Percentiles rank a stretch among this genome's conserved stretches.
Evolutionary conservation across 148 eudicot genomes (phyloP).

Genomic region (Arctostaphylos glauca): DNA sequence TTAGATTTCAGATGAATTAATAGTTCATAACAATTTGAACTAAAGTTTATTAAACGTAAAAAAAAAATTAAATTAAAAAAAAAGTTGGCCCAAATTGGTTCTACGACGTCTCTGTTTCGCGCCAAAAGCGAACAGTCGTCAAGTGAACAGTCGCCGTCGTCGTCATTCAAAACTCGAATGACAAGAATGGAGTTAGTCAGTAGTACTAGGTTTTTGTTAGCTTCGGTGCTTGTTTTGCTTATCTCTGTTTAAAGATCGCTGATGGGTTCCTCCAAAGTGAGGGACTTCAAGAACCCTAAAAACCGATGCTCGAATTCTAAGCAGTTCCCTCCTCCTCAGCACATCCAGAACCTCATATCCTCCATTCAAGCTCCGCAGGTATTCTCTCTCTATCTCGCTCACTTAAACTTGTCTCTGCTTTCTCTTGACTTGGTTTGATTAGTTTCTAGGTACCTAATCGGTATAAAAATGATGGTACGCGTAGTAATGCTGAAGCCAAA

Average conservation of each 20-base stretch:
- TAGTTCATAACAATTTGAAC: too few relatives aligned
- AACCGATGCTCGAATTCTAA: background rate
- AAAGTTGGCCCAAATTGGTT: background rate
- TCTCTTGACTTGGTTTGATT: background rate
- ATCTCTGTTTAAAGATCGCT: background rate
- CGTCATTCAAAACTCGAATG: background rate
- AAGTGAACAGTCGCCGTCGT: background rate
- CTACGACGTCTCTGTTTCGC: background rate
- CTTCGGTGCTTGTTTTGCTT: too few relatives aligned
- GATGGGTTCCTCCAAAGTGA: background rate
- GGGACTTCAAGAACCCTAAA: background rate
- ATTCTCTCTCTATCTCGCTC: background rate
- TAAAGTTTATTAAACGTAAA: too few relatives aligned
- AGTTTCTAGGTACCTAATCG: background rate
- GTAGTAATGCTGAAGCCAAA: too few relatives aligned
- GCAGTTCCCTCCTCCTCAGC: background rate
- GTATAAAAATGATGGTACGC: too few relatives aligned
- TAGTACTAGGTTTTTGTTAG: background rate
- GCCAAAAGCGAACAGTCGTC: background rate
- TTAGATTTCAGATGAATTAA: too few relatives aligned
- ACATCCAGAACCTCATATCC: conserved; percentile 14
- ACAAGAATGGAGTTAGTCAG: background rate
- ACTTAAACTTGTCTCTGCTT: background rate
- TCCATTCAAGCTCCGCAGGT: conserved; percentile 21
- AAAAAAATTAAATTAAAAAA: too few relatives aligned